A percentile compares a stretch with the other conserved stretches of the same genome.
Conservation (phyloP, 805 yeast species). For the Lipomyces yamadae region DNA sequence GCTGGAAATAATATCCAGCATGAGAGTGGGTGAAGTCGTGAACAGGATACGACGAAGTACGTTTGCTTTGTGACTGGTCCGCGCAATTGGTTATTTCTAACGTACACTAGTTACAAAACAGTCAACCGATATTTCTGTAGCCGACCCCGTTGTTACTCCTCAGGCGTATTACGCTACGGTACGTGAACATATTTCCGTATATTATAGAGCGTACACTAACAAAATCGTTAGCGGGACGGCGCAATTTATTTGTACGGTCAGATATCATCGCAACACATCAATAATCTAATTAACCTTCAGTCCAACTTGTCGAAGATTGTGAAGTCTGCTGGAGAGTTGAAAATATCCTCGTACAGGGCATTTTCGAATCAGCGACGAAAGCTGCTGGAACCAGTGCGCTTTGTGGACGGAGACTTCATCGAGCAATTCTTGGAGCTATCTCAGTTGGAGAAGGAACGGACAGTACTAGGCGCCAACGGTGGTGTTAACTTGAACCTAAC, state of each 20-base stretch:
- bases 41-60: conserved; percentile 33
- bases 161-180: conserved; percentile 37
- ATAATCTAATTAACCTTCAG: conserved; percentile 34
- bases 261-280: conserved; percentile 24
- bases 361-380: conserved; percentile 24
- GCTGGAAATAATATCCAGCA: conserved; percentile 26
- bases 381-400: conserved; percentile 25
- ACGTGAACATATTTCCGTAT: conserved; percentile 5
- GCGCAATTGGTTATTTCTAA: background rate
- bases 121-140: conserved; percentile 9
- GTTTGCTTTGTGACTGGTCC: conserved; percentile 6
- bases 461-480: conserved; percentile 22
- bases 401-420: conserved; percentile 38
- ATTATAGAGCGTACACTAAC: background rate
- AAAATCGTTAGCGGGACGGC: conserved; percentile 33
- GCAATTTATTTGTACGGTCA: conserved; percentile 31
- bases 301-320: conserved; percentile 29
- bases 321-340: conserved; percentile 25
- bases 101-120: background rate
- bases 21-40: conserved; percentile 36
- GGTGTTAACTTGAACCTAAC: conserved; percentile 11
- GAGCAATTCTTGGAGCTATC: conserved; percentile 34
- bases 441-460: conserved; percentile 19
- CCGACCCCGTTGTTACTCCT: conserved; percentile 27
- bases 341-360: conserved; percentile 23